phyloP scores from a whole-genome alignment of 2,329 filamentous ascomycete species.

The Akanthomyces muscarius region DNA sequence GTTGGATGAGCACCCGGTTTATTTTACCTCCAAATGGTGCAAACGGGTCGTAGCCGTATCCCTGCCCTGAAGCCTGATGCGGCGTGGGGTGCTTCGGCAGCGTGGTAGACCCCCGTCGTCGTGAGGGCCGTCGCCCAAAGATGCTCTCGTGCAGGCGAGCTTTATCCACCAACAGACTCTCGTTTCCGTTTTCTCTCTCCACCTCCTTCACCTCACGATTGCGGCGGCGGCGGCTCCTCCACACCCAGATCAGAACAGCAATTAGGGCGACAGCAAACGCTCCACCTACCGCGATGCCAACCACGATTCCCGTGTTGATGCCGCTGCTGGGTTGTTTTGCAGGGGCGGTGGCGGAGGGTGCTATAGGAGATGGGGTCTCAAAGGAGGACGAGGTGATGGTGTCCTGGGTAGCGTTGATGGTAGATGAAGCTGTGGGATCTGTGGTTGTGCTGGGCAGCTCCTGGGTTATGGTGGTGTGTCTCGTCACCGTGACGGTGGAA shows the following conservation, averaged over 20 bases:
- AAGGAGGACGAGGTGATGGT: neutral
- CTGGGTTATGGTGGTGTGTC: constrained; percentile 29
- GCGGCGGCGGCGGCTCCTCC: constrained; percentile 8
- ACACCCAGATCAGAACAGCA: constrained; percentile 26
- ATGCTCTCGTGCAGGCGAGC: constrained; percentile 7
- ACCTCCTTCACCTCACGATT: neutral
- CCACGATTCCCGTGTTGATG: neutral
- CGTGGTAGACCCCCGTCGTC: neutral
- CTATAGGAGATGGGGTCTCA: neutral
- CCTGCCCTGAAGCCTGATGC: neutral
- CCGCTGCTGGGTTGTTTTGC: neutral
- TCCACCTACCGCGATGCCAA: constrained; percentile 27
- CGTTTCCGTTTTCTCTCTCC: neutral
- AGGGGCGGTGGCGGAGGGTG: neutral
- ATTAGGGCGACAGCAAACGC: constrained; percentile 33
- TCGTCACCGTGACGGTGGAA: constrained; percentile 33
- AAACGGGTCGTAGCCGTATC: constrained; percentile 33
- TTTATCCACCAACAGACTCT: constrained; percentile 3
- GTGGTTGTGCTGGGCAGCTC: constrained; percentile 24
- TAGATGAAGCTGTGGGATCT: constrained; percentile 17
- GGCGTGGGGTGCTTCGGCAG: constrained; percentile 7
- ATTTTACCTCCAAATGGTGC: constrained; percentile 41
- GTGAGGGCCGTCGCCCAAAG: neutral
- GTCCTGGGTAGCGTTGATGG: neutral
- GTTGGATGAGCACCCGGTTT: too few relatives aligned